phyloP scores from a whole-genome alignment of 345 rosid species.

The Syzygium grande region DNA sequence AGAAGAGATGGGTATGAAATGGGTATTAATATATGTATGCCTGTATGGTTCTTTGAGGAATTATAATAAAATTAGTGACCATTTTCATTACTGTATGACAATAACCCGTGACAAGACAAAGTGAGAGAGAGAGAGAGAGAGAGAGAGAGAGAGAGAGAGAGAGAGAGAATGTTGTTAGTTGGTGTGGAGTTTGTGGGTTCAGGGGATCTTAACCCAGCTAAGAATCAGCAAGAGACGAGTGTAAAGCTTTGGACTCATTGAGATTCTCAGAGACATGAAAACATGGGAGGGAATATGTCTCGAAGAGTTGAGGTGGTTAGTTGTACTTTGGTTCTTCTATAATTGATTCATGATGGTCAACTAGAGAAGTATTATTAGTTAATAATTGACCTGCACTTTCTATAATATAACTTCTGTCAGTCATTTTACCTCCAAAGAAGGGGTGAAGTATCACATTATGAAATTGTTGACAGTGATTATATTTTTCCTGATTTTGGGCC shows the following conservation, averaged over 20 bases:
- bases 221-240: conserved; percentile 32
- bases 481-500: not conserved
- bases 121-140: conserved; percentile 4
- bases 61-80: not conserved
- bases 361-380: not conserved
- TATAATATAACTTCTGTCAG: not conserved
- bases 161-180: not conserved
- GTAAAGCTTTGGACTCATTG: conserved; percentile 49
- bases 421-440: not conserved
- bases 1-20: conserved; percentile 15
- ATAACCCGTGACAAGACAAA: conserved; percentile 1
- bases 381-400: not conserved
- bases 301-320: conserved; percentile 8
- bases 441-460: not conserved
- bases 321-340: not conserved
- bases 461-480: not conserved
- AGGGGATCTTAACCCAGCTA: conserved; percentile 36
- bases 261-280: conserved; percentile 51
- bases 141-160: not conserved
- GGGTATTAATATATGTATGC: conserved; percentile 5
- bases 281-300: conserved; percentile 86
- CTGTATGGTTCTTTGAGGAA: not conserved
- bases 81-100: not conserved
- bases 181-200: conserved; percentile 41
- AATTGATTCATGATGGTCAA: not conserved